phyloP scores from a whole-genome alignment of 2,329 filamentous ascomycete species.

The Penicillium sp. region DNA sequence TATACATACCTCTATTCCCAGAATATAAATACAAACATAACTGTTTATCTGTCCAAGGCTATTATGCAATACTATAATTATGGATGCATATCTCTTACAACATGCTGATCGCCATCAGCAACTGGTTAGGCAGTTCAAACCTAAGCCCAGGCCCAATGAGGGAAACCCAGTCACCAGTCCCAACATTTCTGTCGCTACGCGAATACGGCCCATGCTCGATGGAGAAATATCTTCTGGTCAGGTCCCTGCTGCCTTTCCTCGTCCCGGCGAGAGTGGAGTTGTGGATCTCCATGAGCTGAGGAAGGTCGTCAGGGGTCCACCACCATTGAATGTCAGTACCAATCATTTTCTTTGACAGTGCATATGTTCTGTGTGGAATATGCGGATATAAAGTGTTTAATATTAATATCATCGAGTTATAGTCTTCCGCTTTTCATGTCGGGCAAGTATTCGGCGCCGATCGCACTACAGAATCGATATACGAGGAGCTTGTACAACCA shows the following conservation, averaged over 20 bases:
- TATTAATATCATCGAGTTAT: not conserved
- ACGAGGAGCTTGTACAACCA: constrained; percentile 39
- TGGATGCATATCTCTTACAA: not conserved
- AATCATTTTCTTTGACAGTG: not conserved
- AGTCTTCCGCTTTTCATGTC: constrained; percentile 19
- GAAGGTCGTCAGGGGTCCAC: constrained; percentile 9
- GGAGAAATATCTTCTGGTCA: constrained; percentile 12
- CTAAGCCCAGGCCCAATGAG: not conserved
- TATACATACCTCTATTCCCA: not conserved
- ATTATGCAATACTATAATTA: not conserved
- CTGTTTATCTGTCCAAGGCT: not conserved
- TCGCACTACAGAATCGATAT: constrained; percentile 39
- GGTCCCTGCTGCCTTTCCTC: constrained; percentile 9
- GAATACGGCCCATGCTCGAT: constrained; percentile 12
- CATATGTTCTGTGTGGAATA: not conserved
- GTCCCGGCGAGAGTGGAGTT: constrained; percentile 3
- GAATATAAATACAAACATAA: not conserved
- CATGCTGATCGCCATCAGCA: not conserved
- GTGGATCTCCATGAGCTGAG: constrained; percentile 14
- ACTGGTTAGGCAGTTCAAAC: not conserved
- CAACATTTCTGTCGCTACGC: constrained; percentile 8
- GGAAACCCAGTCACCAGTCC: not conserved
- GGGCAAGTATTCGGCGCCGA: constrained; percentile 38
- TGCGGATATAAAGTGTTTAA: not conserved
- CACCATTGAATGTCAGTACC: constrained; percentile 12